Conservation (phyloP, 768 basidiomycete species). For the Kondoa malvinella region DNA sequence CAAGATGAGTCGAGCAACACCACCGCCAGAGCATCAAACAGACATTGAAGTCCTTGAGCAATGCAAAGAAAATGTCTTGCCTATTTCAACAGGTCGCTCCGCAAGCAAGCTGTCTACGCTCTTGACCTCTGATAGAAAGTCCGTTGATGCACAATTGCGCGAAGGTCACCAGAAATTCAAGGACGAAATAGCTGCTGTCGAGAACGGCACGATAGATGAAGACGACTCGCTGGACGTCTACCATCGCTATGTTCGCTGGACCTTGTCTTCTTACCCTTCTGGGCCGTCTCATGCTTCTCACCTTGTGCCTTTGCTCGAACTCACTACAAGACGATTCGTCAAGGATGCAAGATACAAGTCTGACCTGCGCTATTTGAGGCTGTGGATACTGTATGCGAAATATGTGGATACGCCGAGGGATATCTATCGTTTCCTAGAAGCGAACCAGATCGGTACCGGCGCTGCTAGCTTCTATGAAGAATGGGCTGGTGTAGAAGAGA, state of each 20-base stretch:
- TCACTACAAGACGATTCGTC: conserved; percentile 63
- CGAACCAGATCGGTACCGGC: conserved; percentile 70
- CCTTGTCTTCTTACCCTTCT: conserved; percentile 62
- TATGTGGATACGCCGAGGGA: conserved; percentile 57
- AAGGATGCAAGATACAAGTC: conserved; percentile 59
- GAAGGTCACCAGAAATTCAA: conserved; percentile 32
- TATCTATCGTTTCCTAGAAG: conserved; percentile 70
- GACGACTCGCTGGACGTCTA: conserved; percentile 74
- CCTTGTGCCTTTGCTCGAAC: conserved; percentile 62
- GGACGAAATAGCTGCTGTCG: conserved; percentile 32
- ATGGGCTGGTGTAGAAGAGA: conserved; percentile 64
- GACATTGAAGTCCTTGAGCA: conserved; percentile 36
- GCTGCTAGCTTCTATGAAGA: conserved; percentile 76
- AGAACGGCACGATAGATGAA: conserved; percentile 28
- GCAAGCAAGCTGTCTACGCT: conserved; percentile 35
- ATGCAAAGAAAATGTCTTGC: conserved; percentile 39
- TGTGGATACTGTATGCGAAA: conserved; percentile 77
- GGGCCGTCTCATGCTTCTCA: conserved; percentile 34
- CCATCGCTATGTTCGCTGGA: conserved; percentile 78
- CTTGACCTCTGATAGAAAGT: conserved; percentile 40
- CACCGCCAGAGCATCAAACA: neutral
- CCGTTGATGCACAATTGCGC: conserved; percentile 43
- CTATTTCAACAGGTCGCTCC: conserved; percentile 35
- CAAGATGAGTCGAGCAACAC: neutral
- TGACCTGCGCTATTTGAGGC: conserved; percentile 74